A percentile compares a stretch with the other conserved stretches of the same genome.
These are phyloP conservation scores for Penicillium atrosanguineum DNA, from an alignment of 495 filamentous ascomycete species.

Conservation along the genomic window DNA sequence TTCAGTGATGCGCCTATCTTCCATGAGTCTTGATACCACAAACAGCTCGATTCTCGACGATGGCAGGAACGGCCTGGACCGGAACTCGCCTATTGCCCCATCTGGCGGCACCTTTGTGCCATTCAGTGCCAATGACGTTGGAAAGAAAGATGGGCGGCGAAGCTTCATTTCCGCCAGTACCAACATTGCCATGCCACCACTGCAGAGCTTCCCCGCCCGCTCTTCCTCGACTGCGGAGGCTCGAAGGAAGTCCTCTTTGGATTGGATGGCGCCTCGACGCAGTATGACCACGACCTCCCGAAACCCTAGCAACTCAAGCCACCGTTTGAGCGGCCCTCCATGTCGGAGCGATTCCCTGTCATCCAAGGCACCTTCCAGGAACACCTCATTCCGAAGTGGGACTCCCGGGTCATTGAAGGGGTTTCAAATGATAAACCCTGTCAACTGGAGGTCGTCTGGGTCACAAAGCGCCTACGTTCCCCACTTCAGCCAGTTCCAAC, in stretches of 20 bases:
- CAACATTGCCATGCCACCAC: slow-evolving; percentile 18
- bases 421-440: slow-evolving; percentile 1
- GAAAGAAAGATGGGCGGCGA: slow-evolving; percentile 33
- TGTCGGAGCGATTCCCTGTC: slow-evolving; percentile 39
- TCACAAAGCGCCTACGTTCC: slow-evolving; percentile 25
- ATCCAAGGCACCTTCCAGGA: slow-evolving; percentile 20
- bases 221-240: slow-evolving; percentile 28
- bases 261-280: slow-evolving; percentile 33
- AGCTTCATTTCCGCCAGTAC: slow-evolving; percentile 25
- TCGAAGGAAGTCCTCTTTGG: slow-evolving; percentile 21
- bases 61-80: slow-evolving; percentile 25
- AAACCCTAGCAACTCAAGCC: slow-evolving; percentile 24
- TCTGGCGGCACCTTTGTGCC: slow-evolving; percentile 41
- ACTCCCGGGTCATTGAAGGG: slow-evolving; percentile 7
- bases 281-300: slow-evolving; percentile 37
- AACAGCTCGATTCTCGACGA: slow-evolving; percentile 52
- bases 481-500: slow-evolving; percentile 30
- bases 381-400: slow-evolving; percentile 21
- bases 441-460: slow-evolving; percentile 14
- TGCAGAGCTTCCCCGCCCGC: slow-evolving; percentile 31
- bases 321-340: slow-evolving; percentile 27
- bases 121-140: slow-evolving; percentile 46
- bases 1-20: slow-evolving; percentile 40
- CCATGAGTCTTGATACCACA: slow-evolving; percentile 45
- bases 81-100: slow-evolving; percentile 34